Percentiles rank a stretch among this genome's conserved stretches.
These are phyloP conservation scores for Penicillium steckii DNA, from an alignment of 495 filamentous ascomycete genomes.

Conservation along the genomic window DNA sequence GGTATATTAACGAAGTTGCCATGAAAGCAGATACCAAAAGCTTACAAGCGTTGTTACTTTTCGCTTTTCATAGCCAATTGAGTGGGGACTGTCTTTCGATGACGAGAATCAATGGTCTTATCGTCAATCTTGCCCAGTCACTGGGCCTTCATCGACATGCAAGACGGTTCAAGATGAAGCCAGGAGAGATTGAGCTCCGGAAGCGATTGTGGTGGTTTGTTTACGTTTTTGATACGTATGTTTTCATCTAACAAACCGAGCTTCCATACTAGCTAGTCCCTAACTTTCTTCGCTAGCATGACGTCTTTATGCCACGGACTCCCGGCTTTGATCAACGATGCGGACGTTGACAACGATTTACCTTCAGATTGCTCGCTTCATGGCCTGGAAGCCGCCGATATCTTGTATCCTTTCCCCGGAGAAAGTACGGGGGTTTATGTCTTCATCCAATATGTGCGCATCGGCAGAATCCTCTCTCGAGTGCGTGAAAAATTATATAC, in stretches of 20 bases:
- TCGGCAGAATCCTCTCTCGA: slow-evolving; percentile 4
- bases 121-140: slow-evolving; percentile 11
- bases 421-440: slow-evolving; percentile 3
- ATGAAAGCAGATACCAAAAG: slow-evolving; percentile 1
- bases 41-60: slow-evolving; percentile 8
- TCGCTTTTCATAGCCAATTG: slow-evolving; percentile 1
- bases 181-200: slow-evolving; percentile 11
- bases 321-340: slow-evolving; percentile 3
- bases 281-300: neutral
- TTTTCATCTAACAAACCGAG: neutral
- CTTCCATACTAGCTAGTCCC: too few relatives aligned
- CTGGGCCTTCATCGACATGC: slow-evolving; percentile 15
- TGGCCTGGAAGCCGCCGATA: slow-evolving; percentile 1
- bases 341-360: slow-evolving; percentile 7
- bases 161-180: slow-evolving; percentile 10
- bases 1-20: neutral
- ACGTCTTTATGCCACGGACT: slow-evolving; percentile 4
- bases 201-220: slow-evolving; percentile 20
- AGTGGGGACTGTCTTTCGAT: slow-evolving; percentile 2
- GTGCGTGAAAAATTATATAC: slow-evolving; percentile 6
- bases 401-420: slow-evolving; percentile 3
- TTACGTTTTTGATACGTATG: slow-evolving; percentile 12
- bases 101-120: slow-evolving; percentile 4
- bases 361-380: slow-evolving; percentile 4
- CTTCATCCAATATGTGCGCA: slow-evolving; percentile 7